Evolutionary conservation across 2,329 filamentous ascomycete genomes (phyloP).

Genomic region (Mariannaea sp.): DNA sequence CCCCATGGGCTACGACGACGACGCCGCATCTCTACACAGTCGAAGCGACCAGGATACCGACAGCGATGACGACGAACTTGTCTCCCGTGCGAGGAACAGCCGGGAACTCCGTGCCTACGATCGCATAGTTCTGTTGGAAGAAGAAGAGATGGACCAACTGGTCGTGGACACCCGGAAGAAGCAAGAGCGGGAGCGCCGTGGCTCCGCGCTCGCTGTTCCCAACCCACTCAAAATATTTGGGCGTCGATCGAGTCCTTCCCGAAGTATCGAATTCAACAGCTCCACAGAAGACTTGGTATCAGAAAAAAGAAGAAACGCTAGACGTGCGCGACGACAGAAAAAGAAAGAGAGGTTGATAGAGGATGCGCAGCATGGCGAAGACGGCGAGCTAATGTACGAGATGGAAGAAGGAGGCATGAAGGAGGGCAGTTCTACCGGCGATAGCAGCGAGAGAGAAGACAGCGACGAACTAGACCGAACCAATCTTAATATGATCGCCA

Average conservation of each 20-base stretch:
- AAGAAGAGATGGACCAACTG: conserved; percentile 70
- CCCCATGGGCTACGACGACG: conserved; percentile 68
- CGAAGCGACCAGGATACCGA: conserved; percentile 76
- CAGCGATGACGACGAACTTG: conserved; percentile 74
- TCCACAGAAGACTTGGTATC: conserved; percentile 55
- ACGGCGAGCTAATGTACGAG: conserved; percentile 82
- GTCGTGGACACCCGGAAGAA: conserved; percentile 58
- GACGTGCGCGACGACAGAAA: conserved; percentile 56
- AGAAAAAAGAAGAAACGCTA: conserved; percentile 55
- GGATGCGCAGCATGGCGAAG: conserved; percentile 65
- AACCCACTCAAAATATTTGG: conserved; percentile 55
- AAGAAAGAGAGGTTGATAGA: conserved; percentile 59
- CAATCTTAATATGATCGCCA: conserved; percentile 54
- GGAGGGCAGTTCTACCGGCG: conserved; percentile 67
- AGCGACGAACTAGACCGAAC: conserved; percentile 63
- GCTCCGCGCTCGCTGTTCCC: conserved; percentile 55
- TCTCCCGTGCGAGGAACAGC: conserved; percentile 69
- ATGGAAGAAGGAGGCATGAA: conserved; percentile 82
- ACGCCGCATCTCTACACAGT: conserved; percentile 68
- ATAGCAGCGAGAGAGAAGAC: conserved; percentile 65
- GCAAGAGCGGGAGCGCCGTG: conserved; percentile 55
- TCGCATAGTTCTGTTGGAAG: conserved; percentile 72
- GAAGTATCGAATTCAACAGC: conserved; percentile 44
- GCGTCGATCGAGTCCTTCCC: conserved; percentile 44
- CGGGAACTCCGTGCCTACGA: conserved; percentile 73